Base-by-base conservation (phyloP, 108 stramenopile species). In the Conticribra weissflogii region DNA sequence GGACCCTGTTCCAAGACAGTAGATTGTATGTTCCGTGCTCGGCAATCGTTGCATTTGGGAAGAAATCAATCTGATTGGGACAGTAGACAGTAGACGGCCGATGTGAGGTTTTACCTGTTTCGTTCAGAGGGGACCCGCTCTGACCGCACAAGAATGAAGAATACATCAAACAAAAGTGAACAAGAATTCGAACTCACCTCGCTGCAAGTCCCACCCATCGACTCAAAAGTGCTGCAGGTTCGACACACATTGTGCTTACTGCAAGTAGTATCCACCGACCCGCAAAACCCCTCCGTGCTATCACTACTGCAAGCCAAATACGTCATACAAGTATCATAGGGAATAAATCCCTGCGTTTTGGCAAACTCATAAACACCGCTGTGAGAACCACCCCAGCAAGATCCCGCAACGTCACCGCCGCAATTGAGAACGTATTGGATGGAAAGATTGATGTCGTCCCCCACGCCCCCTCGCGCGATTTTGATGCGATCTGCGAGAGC, bases 401-500 rank as follows among this genome's bases (percentile, higher is more conserved):
- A 74, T 54, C 90, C 90, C 18, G 86, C 90, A 23, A 76, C 63
- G 27, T 59, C 48, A 2, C 62, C 78, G 0, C 87, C 87, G 61
- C 92, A 96, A 80, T 94, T 96, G 29, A 96, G 75, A 8, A 96
- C 50, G 68, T 75, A 89, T 68, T 96, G 96, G 55, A 88, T 81
- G 28, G 84, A 79, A 31, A 86, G 59, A 66, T 86, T 86, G 53
- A 86, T 84, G 45, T 88, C 85, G 46, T 81, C 72, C 12, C 81
- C 83, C 18, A 59, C 46, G 1, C 29, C 89, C 24, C 78, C 56
- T 22, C 88, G 72, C 9, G 88, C 91, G 81, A 97, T 97, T 65
- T 93, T 95, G 79, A 97, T 91, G 44, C 96, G 92, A 86, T 97
- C 96, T 0, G 90, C 85, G 8, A 97, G 68, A 16, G 89, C 58